Evolutionary conservation across 371 early-diverging fungal genomes (phyloP).

Genomic region (Apophysomyces trapeziformis): DNA sequence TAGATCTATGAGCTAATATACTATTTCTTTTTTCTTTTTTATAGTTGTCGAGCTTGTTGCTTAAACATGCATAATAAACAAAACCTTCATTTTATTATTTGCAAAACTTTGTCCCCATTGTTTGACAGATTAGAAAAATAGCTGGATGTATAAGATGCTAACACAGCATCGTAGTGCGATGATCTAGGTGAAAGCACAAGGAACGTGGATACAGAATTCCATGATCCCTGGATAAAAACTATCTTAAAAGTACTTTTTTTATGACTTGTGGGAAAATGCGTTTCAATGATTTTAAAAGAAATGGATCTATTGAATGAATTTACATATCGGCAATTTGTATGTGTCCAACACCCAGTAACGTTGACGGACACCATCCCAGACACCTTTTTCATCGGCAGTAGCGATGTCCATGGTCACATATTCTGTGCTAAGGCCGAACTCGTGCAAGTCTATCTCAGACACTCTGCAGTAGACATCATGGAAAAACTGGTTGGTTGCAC

Average conservation of each 20-base stretch:
- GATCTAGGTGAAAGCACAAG: not conserved
- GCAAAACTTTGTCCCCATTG: not conserved
- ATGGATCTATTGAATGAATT: constrained; percentile 30
- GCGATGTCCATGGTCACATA: constrained; percentile 73
- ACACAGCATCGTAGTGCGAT: too few relatives aligned
- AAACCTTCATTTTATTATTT: not conserved
- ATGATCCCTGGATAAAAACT: not conserved
- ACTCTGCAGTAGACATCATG: constrained; percentile 93
- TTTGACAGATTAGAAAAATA: too few relatives aligned
- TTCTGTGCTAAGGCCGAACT: constrained; percentile 78
- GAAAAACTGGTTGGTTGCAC: constrained; percentile 92
- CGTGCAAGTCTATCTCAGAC: constrained; percentile 79
- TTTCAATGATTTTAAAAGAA: too few relatives aligned
- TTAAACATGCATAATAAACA: constrained; percentile 32
- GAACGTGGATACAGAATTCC: not conserved
- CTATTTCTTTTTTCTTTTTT: constrained; percentile 9
- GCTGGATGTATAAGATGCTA: too few relatives aligned
- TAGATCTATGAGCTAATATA: not conserved
- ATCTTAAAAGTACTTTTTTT: not conserved
- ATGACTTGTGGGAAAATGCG: not conserved
- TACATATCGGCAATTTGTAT: constrained; percentile 81
- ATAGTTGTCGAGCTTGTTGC: constrained; percentile 56
- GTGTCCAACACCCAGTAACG: constrained; percentile 83
- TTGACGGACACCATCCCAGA: constrained; percentile 88
- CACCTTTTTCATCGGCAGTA: constrained; percentile 76